Evolutionary conservation across 2,329 filamentous ascomycete genomes (phyloP), one percentile per base, ranked within the genome.

Genomic region (Fusarium acutatum): DNA sequence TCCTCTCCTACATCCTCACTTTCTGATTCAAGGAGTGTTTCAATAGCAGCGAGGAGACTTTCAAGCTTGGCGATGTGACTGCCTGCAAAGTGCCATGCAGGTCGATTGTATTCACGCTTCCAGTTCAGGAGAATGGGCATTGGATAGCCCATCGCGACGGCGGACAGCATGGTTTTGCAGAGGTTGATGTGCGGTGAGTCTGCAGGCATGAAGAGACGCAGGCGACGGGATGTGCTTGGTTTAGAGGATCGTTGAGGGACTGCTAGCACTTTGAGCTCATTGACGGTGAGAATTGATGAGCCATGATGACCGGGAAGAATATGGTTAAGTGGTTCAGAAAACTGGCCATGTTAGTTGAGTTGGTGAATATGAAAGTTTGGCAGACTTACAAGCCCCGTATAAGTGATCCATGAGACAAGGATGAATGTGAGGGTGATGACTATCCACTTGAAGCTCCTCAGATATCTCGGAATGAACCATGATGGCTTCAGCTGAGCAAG

Each of bases 41-140:
- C 75, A 14, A 82, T 79, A 24, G 74, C 80, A 3, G 73, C 76
- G 0, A 82, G 69, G 6, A 82, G 69, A 38, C 80, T 79, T 58
- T 83, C 81, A 15, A 84, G 77, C 54, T 83, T 83, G 52, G 82
- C 82, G 52, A 82, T 82, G 37, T 82, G 82, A 49, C 80, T 82
- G n/a, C 82, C 82, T 4, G 74, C 76, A 67, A 83, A 81, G 37
- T 83, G 81, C 81, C 81, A 83, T 15, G 79, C 68, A 1, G 80
- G 81, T 0, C 80, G 74, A 59, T 83, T 82, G 60, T 81, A 83
- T 50, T 83, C 82, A 56, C 80, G 76, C 7, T 78, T 61, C 82
- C 82, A 84, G 77, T 83, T 83, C 2, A 84, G 69, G 7, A 83
- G 71, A 3, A 77, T 80, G 0, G 82, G 82, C 37, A 80, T 72